Evolutionary conservation across 768 basidiomycete species (phyloP), one percentile per base, ranked within the genome.

Genomic region (Pholiota microspora): DNA sequence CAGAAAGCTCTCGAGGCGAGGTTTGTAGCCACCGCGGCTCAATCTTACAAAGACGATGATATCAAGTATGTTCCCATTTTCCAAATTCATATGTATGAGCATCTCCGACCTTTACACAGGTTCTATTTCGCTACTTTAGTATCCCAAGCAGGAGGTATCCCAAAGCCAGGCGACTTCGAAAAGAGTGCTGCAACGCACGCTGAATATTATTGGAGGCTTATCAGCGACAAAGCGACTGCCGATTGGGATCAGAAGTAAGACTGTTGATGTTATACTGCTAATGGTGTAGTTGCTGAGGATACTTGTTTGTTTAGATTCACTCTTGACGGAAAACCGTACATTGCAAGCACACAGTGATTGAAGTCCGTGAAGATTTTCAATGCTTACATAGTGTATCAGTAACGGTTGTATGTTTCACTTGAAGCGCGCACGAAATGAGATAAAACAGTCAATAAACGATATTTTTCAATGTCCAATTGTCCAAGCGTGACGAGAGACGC

Each of bases 121-220:
- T 70, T 71, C 47, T 64, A 67, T 46, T 71, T 60, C 54, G 67
- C 65, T 0, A 60, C 61, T 6, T 45, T 70, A 13, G 66, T 69
- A 9, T 64, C 65, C 2, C 23, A 53, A n/a, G 53, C 45, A 13
- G 68, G 66, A 4, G 60, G 52, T 0, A 34, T 54, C 15, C 56
- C 62, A 15, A 29, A 49, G 0, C 28, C 29, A 9, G 59, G 59
- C 3, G 51, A 46, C 5, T 71, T 70, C 38, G 29, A 25, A 1
- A 59, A 55, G 7, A 64, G 69, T 46, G 70, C 64, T 27, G 60
- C 59, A 10, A 55, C 61, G 7, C 66, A 70, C 42, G 68, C 66
- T 0, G 45, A 67, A 45, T 65, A 64, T 3, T 69, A 64, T 42
- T 63, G 62, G 63, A 57, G 63, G 18, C 59, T 71, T 4, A 64